These are phyloP conservation scores for Boletus tomentosulus DNA, from an alignment of 768 basidiomycete genomes.

Conservation along the genomic window DNA sequence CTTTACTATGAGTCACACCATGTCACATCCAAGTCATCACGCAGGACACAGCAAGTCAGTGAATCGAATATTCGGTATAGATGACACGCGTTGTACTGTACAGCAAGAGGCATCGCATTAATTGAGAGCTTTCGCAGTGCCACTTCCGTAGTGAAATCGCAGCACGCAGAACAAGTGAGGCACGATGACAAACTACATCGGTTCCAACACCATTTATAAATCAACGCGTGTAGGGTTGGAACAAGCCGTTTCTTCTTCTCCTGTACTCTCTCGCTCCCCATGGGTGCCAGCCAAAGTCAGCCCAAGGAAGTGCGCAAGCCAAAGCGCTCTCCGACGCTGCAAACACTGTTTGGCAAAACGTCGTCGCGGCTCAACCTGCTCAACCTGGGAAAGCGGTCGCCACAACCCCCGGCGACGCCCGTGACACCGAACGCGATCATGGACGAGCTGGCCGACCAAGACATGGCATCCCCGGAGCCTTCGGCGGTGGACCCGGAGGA, in stretches of 20 bases:
- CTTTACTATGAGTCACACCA: not conserved
- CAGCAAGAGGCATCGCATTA: slow-evolving; percentile 22
- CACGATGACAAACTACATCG: too few species aligned
- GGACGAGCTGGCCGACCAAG: slow-evolving; percentile 13
- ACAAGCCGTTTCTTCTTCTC: not conserved
- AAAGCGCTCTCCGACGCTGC: slow-evolving; percentile 24
- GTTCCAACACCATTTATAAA: slow-evolving; percentile 16
- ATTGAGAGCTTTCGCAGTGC: not conserved
- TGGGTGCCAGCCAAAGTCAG: slow-evolving; percentile 29
- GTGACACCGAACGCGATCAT: slow-evolving; percentile 17
- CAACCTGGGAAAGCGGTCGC: slow-evolving; percentile 25
- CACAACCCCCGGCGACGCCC: slow-evolving; percentile 28
- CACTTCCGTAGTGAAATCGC: slow-evolving; percentile 14
- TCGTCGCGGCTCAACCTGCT: slow-evolving; percentile 29
- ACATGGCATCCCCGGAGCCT: slow-evolving; percentile 24
- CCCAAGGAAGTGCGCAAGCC: slow-evolving; percentile 22
- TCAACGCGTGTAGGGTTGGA: slow-evolving; percentile 14
- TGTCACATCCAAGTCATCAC: too few species aligned
- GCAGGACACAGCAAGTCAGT: too few species aligned
- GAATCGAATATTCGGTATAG: slow-evolving; percentile 7
- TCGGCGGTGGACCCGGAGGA: slow-evolving; percentile 18
- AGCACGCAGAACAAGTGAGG: slow-evolving; percentile 31
- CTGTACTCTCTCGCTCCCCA: too few species aligned
- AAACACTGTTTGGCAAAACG: slow-evolving; percentile 23
- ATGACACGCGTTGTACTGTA: slow-evolving; percentile 11